Conservation (phyloP, 306 rosid species). For the Luffa acutangula region DNA sequence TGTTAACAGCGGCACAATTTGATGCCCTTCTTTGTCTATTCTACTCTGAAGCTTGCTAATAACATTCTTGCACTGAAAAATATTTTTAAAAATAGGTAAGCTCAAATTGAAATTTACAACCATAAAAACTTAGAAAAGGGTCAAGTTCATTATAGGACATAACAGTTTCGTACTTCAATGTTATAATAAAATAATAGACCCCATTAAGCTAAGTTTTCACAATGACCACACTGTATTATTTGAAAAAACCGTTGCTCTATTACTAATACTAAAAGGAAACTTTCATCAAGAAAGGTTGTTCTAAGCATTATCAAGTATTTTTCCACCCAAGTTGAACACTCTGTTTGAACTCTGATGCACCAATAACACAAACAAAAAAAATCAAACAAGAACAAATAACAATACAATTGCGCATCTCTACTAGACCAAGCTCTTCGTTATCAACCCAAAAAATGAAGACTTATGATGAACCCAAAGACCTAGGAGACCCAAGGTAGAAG, state of each 20-base stretch:
- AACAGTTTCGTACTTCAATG: neutral
- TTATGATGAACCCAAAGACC: neutral
- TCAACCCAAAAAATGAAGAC: neutral
- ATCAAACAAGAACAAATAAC: neutral
- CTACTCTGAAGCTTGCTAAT: slow-evolving; percentile 80
- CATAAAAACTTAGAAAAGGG: neutral
- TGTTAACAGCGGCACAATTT: slow-evolving; percentile 79
- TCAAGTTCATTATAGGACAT: neutral
- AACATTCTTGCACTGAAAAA: slow-evolving; percentile 79
- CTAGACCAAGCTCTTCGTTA: neutral
- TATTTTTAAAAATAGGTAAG: slow-evolving; percentile 16
- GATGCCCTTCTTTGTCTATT: slow-evolving; percentile 82
- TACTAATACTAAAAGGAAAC: neutral
- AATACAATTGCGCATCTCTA: neutral
- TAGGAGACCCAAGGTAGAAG: neutral
- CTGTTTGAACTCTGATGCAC: neutral
- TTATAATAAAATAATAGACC: neutral
- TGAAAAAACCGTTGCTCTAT: neutral
- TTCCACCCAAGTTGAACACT: neutral
- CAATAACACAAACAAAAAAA: neutral
- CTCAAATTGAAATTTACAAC: slow-evolving; percentile 1
- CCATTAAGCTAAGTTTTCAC: neutral
- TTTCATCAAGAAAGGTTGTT: neutral
- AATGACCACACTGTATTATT: neutral
- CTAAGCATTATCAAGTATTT: neutral